Evolutionary conservation across 805 yeast genomes (phyloP).

Genomic region (Ogataea nakhonphanomensis): DNA sequence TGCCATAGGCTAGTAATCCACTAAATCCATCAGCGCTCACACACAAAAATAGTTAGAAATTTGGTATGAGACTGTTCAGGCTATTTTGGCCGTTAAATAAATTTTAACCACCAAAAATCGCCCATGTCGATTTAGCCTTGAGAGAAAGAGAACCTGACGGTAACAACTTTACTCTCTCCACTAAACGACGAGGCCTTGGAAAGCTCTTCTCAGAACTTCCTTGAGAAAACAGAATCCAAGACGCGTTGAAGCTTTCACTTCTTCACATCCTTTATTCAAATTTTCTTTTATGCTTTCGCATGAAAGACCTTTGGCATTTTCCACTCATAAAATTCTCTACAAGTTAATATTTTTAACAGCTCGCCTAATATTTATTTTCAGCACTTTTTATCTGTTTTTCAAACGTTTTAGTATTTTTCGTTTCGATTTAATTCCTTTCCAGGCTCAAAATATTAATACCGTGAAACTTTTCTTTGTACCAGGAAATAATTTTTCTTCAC

Average conservation of each 20-base stretch:
- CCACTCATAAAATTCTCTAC: neutral
- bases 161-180: constrained; percentile 10
- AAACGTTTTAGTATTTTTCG: neutral
- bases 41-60: constrained; percentile 9
- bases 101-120: constrained; percentile 2
- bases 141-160: constrained; percentile 8
- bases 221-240: constrained; percentile 1
- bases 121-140: constrained; percentile 11
- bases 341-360: neutral
- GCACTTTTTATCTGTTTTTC: neutral
- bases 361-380: neutral
- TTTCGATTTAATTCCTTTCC: neutral
- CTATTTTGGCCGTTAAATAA: constrained; percentile 1
- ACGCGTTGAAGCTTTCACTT: constrained; percentile 2
- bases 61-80: constrained; percentile 11
- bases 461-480: constrained; percentile 1
- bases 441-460: neutral
- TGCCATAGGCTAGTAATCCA: constrained; percentile 11
- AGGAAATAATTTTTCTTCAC: neutral
- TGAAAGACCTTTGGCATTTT: constrained; percentile 5
- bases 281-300: constrained; percentile 7
- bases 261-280: constrained; percentile 3
- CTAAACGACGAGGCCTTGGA: constrained; percentile 12
- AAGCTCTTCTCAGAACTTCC: constrained; percentile 5
- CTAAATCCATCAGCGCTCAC: constrained; percentile 11